Base-by-base conservation (phyloP, 805 yeast genomes). In the Metschnikowia cubensis region DNA sequence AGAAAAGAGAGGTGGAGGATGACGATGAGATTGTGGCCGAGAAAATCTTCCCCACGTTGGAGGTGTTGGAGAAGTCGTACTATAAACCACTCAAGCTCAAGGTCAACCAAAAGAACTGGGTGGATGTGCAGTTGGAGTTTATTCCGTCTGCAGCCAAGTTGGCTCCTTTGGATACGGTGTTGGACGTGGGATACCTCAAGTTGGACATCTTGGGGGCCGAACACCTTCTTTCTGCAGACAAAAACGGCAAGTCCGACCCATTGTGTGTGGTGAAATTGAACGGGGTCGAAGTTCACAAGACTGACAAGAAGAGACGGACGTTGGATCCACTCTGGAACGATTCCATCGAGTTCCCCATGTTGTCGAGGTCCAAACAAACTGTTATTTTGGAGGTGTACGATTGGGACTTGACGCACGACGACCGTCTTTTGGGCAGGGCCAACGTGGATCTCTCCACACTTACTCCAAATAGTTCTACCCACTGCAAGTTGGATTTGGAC, bases 311-410 rank as follows among this genome's bases (percentile, higher is more conserved):
- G 51, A 84, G 85, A 68, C 86, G 81, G 63, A 81, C 87, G 0
- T 70, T 87, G 57, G 73, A 81, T 49, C 96, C 96, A 15, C 76
- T 75, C 10, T 90, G 94, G 91, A 84, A 88, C 63, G 94, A 88
- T 59, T 65, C 70, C 6, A 71, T 80, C 21, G 74, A 73, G 3
- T 66, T 89, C 56, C 83, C 87, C 3, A 65, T 87, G 50, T 74
- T 79, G 35, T 85, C 94, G 0, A 80, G 89, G 65, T 69, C 82
- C 2, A 77, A 86, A 61, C 70, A 79, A 22, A 59, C 69, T 15
- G 63, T 85, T 29, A 53, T 65, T 33, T 57, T 84, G 21, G 77
- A 76, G 41, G 81, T 84, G 15, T 79, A 69, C 59, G 94, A 87
- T 65, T 87, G 92, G 92, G 94, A 87, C 67, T 75, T 85, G 62